These are phyloP conservation scores for Penicillium freii DNA, from an alignment of 2,329 filamentous ascomycete genomes.

Conservation along the genomic window DNA sequence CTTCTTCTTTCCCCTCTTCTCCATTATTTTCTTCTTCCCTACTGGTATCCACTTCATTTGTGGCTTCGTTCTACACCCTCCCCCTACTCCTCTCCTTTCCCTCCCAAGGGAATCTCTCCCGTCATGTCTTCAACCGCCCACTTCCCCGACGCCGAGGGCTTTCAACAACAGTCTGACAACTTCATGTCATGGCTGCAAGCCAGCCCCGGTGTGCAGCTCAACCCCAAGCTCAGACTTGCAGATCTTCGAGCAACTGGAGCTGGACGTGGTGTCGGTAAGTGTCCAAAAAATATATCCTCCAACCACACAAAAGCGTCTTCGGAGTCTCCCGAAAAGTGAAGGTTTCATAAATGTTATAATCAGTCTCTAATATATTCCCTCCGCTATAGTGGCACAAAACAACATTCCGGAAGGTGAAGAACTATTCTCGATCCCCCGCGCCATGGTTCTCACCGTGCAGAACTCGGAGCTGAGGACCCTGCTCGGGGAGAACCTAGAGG, in stretches of 20 bases:
- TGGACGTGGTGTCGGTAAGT: constrained; percentile 64
- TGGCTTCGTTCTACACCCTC: neutral
- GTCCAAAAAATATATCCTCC: constrained; percentile 6
- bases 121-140: constrained; percentile 39
- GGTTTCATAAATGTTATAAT: constrained; percentile 10
- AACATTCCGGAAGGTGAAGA: constrained; percentile 72
- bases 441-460: constrained; percentile 66
- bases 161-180: constrained; percentile 47
- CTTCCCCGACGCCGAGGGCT: constrained; percentile 38
- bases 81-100: constrained; percentile 13
- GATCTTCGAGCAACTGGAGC: constrained; percentile 57
- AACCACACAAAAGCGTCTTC: constrained; percentile 21
- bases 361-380: constrained; percentile 23
- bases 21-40: constrained; percentile 11
- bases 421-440: constrained; percentile 75
- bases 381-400: constrained; percentile 61
- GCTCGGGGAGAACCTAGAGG: constrained; percentile 55
- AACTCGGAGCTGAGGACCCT: constrained; percentile 66
- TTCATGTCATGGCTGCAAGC: constrained; percentile 59
- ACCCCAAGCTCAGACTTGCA: constrained; percentile 56
- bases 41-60: constrained; percentile 9
- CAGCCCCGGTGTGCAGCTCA: constrained; percentile 54
- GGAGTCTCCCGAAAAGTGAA: constrained; percentile 13
- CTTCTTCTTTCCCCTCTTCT: constrained; percentile 17
- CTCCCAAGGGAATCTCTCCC: constrained; percentile 6